phyloP scores from a whole-genome alignment of 805 yeast genomes.

The Saccharomycopsis sp. region DNA sequence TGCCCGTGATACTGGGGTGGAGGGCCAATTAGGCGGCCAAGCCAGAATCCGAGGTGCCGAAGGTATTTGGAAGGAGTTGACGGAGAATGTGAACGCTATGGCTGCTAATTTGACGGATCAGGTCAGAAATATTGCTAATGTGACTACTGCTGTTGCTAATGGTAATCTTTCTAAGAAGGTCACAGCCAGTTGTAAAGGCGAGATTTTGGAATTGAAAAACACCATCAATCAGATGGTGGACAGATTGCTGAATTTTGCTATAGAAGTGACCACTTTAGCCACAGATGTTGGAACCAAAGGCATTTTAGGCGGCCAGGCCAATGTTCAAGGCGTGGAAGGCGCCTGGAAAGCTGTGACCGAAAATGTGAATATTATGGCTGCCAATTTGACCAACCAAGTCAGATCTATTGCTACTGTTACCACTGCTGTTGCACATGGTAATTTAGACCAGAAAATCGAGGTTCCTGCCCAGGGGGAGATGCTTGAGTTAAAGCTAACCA shows the following conservation, averaged over 20 bases:
- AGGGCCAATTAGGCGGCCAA: slow-evolving; percentile 84
- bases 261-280: slow-evolving; percentile 78
- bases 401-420: slow-evolving; percentile 86
- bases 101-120: slow-evolving; percentile 82
- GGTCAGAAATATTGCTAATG: slow-evolving; percentile 81
- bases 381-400: slow-evolving; percentile 80
- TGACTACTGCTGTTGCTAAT: slow-evolving; percentile 80
- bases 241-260: slow-evolving; percentile 73
- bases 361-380: slow-evolving; percentile 84
- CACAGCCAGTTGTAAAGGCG: slow-evolving; percentile 81
- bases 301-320: slow-evolving; percentile 84
- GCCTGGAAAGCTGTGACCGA: slow-evolving; percentile 83
- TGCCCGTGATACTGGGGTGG: slow-evolving; percentile 88
- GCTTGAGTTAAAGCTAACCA: slow-evolving; percentile 75
- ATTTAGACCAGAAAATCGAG: slow-evolving; percentile 74
- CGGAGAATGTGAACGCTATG: slow-evolving; percentile 88
- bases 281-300: slow-evolving; percentile 89
- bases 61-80: slow-evolving; percentile 82
- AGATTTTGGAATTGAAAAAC: slow-evolving; percentile 67
- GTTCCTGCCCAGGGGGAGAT: slow-evolving; percentile 91
- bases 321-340: slow-evolving; percentile 74
- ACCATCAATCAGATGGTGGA: slow-evolving; percentile 88
- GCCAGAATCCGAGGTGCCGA: slow-evolving; percentile 73
- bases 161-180: slow-evolving; percentile 79
- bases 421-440: slow-evolving; percentile 89